Base-by-base conservation (phyloP, 306 rosid species). In the Crataegus laevigata region DNA sequence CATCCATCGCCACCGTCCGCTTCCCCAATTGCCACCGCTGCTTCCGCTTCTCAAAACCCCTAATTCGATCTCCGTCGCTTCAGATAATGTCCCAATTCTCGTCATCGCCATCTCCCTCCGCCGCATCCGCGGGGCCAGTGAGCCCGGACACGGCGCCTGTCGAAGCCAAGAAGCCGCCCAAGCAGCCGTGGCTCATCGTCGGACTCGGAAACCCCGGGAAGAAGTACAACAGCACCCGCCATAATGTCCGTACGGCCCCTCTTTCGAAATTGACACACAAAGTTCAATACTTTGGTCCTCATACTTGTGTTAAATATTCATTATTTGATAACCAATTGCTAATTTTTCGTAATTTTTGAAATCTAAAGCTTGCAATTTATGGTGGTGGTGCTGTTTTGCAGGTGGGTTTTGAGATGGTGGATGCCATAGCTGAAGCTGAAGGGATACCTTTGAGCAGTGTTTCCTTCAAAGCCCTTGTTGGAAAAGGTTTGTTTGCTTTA, bases 391-490 rank as follows among this genome's bases (percentile, higher is more conserved):
- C 19, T 36, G 40, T 66, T 64, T 64, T 76, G 86, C 83, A 94
- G 98, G 94, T 91, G 85, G 98, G 98, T 45, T 91, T 94, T 78
- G 96, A 89, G 86, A 85, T 94, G 96, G 92, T 94, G 84, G 96
- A 94, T 83, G 40, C 89, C 69, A 88, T 94, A 55, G 98, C 97
- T 62, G 96, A 88, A 84, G 89, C 96, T 80, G 96, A 91, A 85
- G 94, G 96, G 78, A 91, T 91, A 68, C 77, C 91, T 36, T 79
- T 88, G 75, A 90, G 66, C 81, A 83, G 82, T 4, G 89, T 88
- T 79, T 90, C 97, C 74, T 90, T 91, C 88, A 94, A 82, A 84
- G 96, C 98, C 57, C 84, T 89, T 9, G 58, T 90, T 55, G 97
- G 98, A 75, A 90, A 94, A 90, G 97, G 98, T 89, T 17, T 45